Evolutionary conservation across 2,329 filamentous ascomycete species (phyloP).

Genomic region (Colletotrichum somersetense): DNA sequence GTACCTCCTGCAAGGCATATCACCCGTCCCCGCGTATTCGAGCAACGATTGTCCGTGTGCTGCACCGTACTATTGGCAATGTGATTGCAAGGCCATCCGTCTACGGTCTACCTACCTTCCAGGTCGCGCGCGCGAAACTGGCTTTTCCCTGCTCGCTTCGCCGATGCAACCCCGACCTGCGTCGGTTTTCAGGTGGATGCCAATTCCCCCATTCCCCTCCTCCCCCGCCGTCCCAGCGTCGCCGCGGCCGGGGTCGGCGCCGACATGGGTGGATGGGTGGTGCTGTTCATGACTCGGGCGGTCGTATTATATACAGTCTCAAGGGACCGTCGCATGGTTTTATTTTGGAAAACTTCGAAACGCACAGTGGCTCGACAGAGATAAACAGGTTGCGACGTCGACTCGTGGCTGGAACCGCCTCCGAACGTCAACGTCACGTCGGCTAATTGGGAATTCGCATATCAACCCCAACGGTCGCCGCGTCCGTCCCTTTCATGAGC

Average conservation of each 20-base stretch:
- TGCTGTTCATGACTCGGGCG: conserved; percentile 13
- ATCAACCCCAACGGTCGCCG: background rate
- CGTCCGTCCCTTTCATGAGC: background rate
- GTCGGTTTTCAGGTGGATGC: conserved; percentile 1
- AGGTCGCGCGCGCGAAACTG: background rate
- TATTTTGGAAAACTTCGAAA: background rate
- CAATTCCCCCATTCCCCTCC: background rate
- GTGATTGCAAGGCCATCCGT: background rate
- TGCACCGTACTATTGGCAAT: background rate
- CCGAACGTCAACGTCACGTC: background rate
- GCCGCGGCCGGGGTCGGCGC: conserved; percentile 13
- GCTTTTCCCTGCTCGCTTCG: background rate
- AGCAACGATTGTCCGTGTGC: background rate
- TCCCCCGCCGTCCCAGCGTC: background rate
- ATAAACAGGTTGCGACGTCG: background rate
- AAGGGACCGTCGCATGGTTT: background rate
- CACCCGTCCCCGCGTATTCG: background rate
- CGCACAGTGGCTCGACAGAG: background rate
- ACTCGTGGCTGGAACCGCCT: background rate
- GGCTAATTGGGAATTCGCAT: background rate
- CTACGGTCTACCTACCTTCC: too few species aligned
- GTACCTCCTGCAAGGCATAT: background rate
- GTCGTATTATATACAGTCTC: background rate
- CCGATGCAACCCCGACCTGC: background rate
- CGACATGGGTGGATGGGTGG: background rate